Conservation (phyloP, 2,329 filamentous ascomycete species). For the Fusarium nodosum region DNA sequence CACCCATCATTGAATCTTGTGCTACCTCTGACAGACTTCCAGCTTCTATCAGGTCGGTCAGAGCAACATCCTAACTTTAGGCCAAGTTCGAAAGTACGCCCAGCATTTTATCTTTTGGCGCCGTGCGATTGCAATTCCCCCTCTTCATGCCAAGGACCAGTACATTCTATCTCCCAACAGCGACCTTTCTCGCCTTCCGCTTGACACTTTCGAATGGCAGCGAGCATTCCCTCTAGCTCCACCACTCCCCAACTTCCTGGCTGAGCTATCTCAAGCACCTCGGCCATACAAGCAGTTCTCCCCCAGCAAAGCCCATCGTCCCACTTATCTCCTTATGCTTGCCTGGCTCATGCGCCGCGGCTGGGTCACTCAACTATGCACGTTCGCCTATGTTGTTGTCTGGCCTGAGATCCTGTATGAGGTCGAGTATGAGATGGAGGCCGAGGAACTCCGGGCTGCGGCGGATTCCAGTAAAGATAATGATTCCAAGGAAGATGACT, state of each 20-base stretch:
- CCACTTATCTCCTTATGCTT: constrained; percentile 89
- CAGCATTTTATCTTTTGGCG: constrained; percentile 97
- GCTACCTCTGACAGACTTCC: neutral
- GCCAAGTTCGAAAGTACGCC: constrained; percentile 87
- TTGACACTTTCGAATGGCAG: constrained; percentile 79
- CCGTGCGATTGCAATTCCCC: constrained; percentile 89
- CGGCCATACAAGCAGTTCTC: constrained; percentile 86
- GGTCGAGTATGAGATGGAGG: constrained; percentile 78
- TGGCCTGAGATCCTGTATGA: constrained; percentile 85
- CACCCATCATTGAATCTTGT: too few relatives aligned
- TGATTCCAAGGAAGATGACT: constrained; percentile 45
- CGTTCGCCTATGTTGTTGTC: constrained; percentile 90
- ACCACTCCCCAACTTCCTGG: constrained; percentile 87
- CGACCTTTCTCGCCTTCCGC: constrained; percentile 77
- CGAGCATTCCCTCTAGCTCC: constrained; percentile 86
- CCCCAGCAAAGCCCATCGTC: constrained; percentile 88
- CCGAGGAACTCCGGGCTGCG: constrained; percentile 69
- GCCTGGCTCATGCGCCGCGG: constrained; percentile 93
- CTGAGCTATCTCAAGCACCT: constrained; percentile 82
- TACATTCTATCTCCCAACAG: constrained; percentile 95
- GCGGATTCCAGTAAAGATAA: constrained; percentile 49
- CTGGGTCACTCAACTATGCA: constrained; percentile 94
- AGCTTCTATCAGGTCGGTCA: constrained; percentile 78
- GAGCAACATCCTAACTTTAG: constrained; percentile 78
- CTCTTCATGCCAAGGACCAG: constrained; percentile 87